Evolutionary conservation across 345 rosid species (phyloP).

Genomic region (Dimocarpus longan): DNA sequence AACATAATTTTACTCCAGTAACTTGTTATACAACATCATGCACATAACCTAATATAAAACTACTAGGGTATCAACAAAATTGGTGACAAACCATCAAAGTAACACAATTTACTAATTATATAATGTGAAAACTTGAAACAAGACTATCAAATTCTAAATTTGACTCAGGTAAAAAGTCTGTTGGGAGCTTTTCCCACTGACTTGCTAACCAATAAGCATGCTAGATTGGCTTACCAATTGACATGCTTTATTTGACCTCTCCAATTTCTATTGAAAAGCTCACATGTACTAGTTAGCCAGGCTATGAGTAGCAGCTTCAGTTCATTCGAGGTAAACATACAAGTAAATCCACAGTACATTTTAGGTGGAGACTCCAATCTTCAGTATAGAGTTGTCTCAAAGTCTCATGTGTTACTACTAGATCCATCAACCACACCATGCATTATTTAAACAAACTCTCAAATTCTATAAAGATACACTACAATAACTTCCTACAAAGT

Average conservation of each 20-base stretch:
- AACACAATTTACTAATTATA: not conserved
- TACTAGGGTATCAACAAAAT: not conserved
- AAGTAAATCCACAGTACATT: not conserved
- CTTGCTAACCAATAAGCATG: not conserved
- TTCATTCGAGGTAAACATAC: not conserved
- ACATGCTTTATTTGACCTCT: not conserved
- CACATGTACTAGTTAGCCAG: not conserved
- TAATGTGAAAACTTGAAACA: not conserved
- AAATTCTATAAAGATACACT: not conserved
- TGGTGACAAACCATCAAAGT: not conserved
- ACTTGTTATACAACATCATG: not conserved
- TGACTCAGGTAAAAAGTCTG: too few species aligned
- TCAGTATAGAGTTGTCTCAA: not conserved
- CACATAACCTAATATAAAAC: conserved; percentile 4
- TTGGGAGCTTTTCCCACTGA: not conserved
- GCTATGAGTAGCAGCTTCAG: not conserved
- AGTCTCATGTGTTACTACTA: not conserved
- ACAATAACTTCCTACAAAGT: not conserved
- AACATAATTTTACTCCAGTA: too few species aligned
- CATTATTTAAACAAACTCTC: not conserved
- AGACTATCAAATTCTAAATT: too few species aligned
- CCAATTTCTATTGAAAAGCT: not conserved
- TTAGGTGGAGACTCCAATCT: not conserved
- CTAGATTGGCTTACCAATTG: not conserved
- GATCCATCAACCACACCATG: not conserved